These are phyloP conservation scores for Acacia concinna DNA, from an alignment of 331 rosid species.

Conservation along the genomic window DNA sequence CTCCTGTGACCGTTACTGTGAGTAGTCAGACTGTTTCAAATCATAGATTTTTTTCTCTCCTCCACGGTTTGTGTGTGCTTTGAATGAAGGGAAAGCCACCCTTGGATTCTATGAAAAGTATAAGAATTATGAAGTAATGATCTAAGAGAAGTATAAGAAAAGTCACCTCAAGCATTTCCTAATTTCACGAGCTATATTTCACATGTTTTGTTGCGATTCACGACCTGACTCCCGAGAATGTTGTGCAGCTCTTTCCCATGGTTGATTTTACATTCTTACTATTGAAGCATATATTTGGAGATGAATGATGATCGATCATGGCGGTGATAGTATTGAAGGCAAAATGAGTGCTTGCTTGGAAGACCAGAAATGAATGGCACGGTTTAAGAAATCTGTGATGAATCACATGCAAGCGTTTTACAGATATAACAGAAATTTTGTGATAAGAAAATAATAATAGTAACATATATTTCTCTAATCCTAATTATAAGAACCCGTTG, in stretches of 20 bases:
- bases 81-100: constrained; percentile 46
- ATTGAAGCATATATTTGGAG: neutral
- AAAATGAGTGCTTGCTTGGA: neutral
- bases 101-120: constrained; percentile 57
- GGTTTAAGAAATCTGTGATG: neutral
- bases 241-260: constrained; percentile 78
- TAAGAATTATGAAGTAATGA: constrained; percentile 13
- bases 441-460: no score
- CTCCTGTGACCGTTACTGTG: constrained; percentile 68
- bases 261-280: constrained; percentile 26
- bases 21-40: constrained; percentile 32
- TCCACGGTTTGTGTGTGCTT: constrained; percentile 8
- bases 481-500: no score
- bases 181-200: constrained; percentile 76
- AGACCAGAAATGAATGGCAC: neutral
- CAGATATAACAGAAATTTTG: no score
- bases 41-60: constrained; percentile 14
- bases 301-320: neutral
- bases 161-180: constrained; percentile 66
- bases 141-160: constrained; percentile 7
- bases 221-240: constrained; percentile 76
- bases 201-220: constrained; percentile 63
- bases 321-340: constrained; percentile 14
- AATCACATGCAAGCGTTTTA: neutral
- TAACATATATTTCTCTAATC: no score